Conservation (phyloP, 345 rosid genomes). For the Linum trigynum region DNA sequence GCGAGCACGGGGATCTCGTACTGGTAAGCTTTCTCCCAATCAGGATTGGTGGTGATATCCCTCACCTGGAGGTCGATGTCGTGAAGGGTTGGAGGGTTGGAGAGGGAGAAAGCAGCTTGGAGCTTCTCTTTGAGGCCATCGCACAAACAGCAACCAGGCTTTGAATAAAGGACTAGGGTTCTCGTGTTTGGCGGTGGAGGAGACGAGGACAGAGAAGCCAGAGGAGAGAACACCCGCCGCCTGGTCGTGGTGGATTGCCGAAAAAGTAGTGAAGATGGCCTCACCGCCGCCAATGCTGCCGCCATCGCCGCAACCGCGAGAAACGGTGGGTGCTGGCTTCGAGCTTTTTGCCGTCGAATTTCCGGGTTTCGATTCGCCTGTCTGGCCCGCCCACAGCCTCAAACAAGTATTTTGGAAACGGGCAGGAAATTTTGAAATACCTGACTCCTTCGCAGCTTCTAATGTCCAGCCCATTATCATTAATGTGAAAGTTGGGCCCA, state of each 20-base stretch:
- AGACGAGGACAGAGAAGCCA: conserved; percentile 29
- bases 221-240: conserved; percentile 21
- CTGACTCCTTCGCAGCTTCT: too few relatives aligned
- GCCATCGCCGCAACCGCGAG: conserved; percentile 19
- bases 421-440: too few relatives aligned
- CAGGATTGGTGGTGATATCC: conserved; percentile 67
- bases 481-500: too few relatives aligned
- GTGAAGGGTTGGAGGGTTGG: conserved; percentile 52
- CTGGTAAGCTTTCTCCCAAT: conserved; percentile 73
- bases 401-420: too few relatives aligned
- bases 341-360: too few relatives aligned
- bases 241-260: conserved; percentile 21
- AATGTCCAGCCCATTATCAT: too few relatives aligned
- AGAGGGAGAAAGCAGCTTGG: conserved; percentile 58
- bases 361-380: too few relatives aligned
- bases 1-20: conserved; percentile 78
- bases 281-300: conserved; percentile 15
- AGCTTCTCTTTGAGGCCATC: conserved; percentile 95
- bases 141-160: conserved; percentile 89
- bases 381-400: too few relatives aligned
- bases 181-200: conserved; percentile 22
- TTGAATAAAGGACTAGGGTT: conserved; percentile 64
- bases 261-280: conserved; percentile 24
- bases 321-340: too few relatives aligned
- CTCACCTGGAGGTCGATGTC: conserved; percentile 72